Evolutionary conservation across 129 eudicot species (phyloP).

Genomic region (Sambucus nigra): DNA sequence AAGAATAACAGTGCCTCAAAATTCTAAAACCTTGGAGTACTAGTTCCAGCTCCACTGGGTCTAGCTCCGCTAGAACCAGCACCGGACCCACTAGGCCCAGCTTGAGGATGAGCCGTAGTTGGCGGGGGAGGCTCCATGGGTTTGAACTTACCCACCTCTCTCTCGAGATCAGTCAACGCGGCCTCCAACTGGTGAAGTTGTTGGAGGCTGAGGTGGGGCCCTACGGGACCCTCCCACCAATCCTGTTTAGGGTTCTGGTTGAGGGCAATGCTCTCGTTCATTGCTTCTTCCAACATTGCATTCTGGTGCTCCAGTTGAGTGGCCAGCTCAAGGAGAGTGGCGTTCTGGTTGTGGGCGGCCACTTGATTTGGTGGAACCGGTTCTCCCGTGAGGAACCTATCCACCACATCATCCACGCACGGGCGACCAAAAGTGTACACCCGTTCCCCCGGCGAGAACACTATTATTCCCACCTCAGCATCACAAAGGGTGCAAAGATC

Average conservation of each 20-base stretch:
- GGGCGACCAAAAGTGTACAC: constrained; percentile 67
- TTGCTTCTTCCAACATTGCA: constrained; percentile 27
- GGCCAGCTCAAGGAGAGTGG: constrained; percentile 22
- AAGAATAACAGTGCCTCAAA: no score
- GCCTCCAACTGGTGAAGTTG: constrained; percentile 41
- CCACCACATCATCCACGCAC: constrained; percentile 25
- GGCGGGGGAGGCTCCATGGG: no score
- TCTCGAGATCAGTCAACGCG: constrained; percentile 41
- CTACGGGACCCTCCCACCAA: constrained; percentile 62
- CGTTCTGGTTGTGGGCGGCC: constrained; percentile 5
- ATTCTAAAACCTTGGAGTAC: no score
- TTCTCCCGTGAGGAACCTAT: constrained; percentile 26
- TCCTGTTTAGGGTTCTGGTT: constrained; percentile 18
- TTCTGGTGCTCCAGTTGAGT: constrained; percentile 33
- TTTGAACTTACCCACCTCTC: constrained; percentile 21
- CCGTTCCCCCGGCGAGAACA: constrained; percentile 50
- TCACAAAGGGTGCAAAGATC: constrained; percentile 49
- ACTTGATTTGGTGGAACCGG: constrained; percentile 15
- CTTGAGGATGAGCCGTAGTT: no score
- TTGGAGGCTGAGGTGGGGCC: constrained; percentile 17
- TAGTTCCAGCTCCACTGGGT: no score
- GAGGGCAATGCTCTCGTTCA: constrained; percentile 20
- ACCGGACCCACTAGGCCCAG: no score
- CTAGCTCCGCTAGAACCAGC: no score
- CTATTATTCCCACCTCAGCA: constrained; percentile 39